phyloP scores from a whole-genome alignment of 495 filamentous ascomycete genomes.

The Lasiosphaeria miniovina region DNA sequence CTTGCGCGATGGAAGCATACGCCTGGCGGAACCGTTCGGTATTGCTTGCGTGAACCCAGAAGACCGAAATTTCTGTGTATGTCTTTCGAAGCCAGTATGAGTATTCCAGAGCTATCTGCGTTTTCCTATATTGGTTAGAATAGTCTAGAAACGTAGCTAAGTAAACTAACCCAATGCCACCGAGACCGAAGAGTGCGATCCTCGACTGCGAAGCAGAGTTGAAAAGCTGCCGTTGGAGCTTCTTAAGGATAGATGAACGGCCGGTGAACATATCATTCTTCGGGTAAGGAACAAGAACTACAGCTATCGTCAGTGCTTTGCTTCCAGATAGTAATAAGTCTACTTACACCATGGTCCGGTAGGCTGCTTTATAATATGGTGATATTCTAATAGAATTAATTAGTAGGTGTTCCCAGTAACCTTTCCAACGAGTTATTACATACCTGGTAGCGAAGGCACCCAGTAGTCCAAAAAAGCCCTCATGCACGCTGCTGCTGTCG shows the following conservation, averaged over 20 bases:
- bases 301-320: too few relatives aligned
- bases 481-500: slow-evolving; percentile 29
- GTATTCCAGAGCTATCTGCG: too few relatives aligned
- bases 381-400: too few relatives aligned
- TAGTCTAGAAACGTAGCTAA: too few relatives aligned
- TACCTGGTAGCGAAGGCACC: neutral
- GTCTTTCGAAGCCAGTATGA: too few relatives aligned
- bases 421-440: neutral
- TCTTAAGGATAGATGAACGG: slow-evolving; percentile 33
- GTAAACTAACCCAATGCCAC: too few relatives aligned
- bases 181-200: slow-evolving; percentile 10
- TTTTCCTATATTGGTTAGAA: slow-evolving; percentile 19
- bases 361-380: too few relatives aligned
- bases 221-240: slow-evolving; percentile 23
- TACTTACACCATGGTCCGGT: too few relatives aligned
- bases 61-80: too few relatives aligned
- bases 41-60: too few relatives aligned
- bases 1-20: slow-evolving; percentile 39
- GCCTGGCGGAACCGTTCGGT: slow-evolving; percentile 5
- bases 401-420: neutral
- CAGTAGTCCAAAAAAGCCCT: slow-evolving; percentile 15
- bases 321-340: too few relatives aligned
- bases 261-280: slow-evolving; percentile 42
- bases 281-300: slow-evolving; percentile 23
- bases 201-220: slow-evolving; percentile 10